Base-by-base conservation (phyloP, 1,284 basidiomycete genomes). In the Bondarzewia mesenterica region DNA sequence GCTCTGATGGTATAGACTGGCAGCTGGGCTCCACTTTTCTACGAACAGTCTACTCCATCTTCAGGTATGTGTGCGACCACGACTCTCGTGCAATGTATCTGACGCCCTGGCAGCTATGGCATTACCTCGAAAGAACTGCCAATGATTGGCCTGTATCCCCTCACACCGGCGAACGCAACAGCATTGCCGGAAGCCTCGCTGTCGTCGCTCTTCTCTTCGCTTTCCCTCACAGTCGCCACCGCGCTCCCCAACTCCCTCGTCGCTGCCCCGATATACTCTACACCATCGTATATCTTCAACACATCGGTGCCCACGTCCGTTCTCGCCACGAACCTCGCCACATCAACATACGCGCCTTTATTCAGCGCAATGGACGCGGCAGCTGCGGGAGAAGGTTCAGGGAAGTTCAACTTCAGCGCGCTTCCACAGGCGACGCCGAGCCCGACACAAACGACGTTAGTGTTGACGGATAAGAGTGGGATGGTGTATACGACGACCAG, bases 1-100 rank as follows among this genome's bases (percentile, higher is more conserved):
- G 73, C 46, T 62, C 81, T 10, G 85, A 90, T 62, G 90, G 89
- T 2, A 77, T 93, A 39, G 89, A 91, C 61, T 94, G 91, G 91
- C 85, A 91, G 62, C 39, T 54, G 72, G 89, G 89, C n/a, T 70
- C 78, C 2, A 75, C 87, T 0, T 93, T 93, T 63, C 61, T 94
- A 50, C 75, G 82, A 42, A 85, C 86, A 2, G 85, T 91, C 0
- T 93, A 93, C 63, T 82, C 84, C 4, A 72, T 93, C 42, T 93
- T 80, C 71, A 88, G 83, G 87, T 87, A 42, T 18, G 7, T 15
- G 23, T 18, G 41, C 15, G 51, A n/a, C 29, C 0, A 15, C 7
- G 27, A 10, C 41, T 10, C 27, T 15, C 38, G 20, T 10, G 21
- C n/a, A 49, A 23, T 15, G 15, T 21, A 7, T 6, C 50, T 43